Percentiles rank a stretch among this genome's conserved stretches.
phyloP scores from a whole-genome alignment of 306 rosid species.

The Vigna hirtella region DNA sequence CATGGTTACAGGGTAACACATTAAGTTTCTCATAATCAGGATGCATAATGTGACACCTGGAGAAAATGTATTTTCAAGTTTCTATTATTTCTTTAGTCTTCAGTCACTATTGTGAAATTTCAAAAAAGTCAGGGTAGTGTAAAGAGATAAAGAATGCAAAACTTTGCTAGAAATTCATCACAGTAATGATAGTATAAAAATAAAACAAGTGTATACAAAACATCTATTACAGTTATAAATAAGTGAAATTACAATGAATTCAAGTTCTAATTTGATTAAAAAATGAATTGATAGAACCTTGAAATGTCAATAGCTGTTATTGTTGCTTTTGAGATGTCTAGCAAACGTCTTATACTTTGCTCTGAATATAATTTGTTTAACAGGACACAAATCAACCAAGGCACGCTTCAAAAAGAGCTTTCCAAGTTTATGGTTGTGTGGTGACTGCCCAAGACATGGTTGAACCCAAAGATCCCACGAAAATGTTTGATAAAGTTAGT shows the following conservation, averaged over 20 bases:
- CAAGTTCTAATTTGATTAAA: neutral
- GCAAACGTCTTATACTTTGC: constrained; percentile 25
- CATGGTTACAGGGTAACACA: neutral
- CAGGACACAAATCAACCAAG: constrained; percentile 65
- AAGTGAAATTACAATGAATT: constrained; percentile 14
- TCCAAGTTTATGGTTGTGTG: constrained; percentile 89
- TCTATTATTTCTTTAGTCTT: neutral
- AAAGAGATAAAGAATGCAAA: neutral
- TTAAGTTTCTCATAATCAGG: constrained; percentile 2
- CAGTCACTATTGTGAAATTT: constrained; percentile 2
- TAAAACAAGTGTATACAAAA: constrained; percentile 2
- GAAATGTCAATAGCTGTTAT: constrained; percentile 16
- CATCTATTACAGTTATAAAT: constrained; percentile 4
- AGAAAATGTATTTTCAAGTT: neutral
- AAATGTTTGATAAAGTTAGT: constrained; percentile 79
- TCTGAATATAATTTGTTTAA: constrained; percentile 35
- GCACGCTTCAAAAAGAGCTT: constrained; percentile 71
- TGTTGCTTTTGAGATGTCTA: constrained; percentile 36
- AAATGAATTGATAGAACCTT: constrained; percentile 2
- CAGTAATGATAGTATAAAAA: neutral
- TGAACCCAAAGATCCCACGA: constrained; percentile 62
- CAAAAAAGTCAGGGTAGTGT: neutral
- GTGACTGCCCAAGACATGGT: constrained; percentile 85
- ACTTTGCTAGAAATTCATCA: constrained; percentile 10
- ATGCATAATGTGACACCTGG: neutral